These are phyloP conservation scores for Tripidium arundinaceum DNA, from an alignment of 202 grass and related monocot species.

Conservation along the genomic window DNA sequence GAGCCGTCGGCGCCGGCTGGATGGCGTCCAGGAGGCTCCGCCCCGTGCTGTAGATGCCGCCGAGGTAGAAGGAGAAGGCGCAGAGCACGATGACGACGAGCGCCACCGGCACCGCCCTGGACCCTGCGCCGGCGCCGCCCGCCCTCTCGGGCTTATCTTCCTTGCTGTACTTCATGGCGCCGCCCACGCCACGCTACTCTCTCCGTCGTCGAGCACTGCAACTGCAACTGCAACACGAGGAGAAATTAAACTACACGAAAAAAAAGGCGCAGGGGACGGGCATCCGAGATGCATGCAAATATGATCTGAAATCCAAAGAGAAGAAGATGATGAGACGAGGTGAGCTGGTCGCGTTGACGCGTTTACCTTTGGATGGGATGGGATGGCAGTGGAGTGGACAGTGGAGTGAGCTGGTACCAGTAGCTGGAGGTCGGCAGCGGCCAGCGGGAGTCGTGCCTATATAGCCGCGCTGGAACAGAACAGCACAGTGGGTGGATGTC, in stretches of 20 bases:
- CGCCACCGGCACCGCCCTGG: constrained; percentile 52
- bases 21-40: constrained; percentile 48
- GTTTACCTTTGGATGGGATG: background rate
- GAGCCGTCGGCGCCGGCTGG: constrained; percentile 19
- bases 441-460: background rate
- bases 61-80: constrained; percentile 97
- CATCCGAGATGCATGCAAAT: background rate
- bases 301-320: too few relatives aligned
- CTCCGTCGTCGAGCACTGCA: background rate
- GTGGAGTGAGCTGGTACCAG: background rate
- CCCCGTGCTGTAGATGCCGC: constrained; percentile 82
- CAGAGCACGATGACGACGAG: constrained; percentile 69
- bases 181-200: background rate
- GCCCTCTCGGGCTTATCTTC: constrained; percentile 63
- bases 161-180: constrained; percentile 72
- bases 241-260: background rate
- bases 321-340: background rate
- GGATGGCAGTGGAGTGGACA: background rate
- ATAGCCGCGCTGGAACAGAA: background rate
- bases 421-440: background rate
- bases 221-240: background rate
- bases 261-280: background rate
- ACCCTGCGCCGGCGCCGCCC: constrained; percentile 32
- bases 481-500: background rate
- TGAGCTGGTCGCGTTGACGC: background rate